Conservation (phyloP, 2,329 filamentous ascomycete genomes). For the Madurella mycetomatis region DNA sequence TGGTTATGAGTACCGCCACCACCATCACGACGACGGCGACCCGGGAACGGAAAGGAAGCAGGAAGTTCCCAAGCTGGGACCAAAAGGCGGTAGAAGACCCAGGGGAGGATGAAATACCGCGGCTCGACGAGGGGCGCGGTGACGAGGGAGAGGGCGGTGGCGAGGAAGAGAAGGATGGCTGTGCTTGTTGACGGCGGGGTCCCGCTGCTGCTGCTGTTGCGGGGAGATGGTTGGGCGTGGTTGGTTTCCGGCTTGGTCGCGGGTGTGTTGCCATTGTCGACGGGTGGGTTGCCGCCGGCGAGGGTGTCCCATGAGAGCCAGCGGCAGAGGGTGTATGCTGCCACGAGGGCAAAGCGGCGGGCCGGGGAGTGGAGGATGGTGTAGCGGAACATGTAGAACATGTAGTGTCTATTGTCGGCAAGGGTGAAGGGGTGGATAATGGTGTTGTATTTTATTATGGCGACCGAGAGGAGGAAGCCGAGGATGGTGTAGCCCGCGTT, state of each 20-base stretch:
- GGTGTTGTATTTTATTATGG: slow-evolving; percentile 74
- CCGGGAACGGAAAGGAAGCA: not conserved
- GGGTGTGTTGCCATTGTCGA: not conserved
- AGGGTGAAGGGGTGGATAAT: slow-evolving; percentile 93
- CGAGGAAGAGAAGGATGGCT: slow-evolving; percentile 55
- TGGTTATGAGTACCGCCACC: too few species aligned
- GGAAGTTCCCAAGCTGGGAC: slow-evolving; percentile 50
- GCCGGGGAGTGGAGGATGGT: slow-evolving; percentile 63
- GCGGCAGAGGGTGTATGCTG: slow-evolving; percentile 65
- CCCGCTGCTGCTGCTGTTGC: not conserved
- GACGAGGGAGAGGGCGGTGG: slow-evolving; percentile 73
- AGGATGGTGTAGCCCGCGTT: slow-evolving; percentile 34
- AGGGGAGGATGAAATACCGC: slow-evolving; percentile 91
- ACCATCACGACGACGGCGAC: not conserved
- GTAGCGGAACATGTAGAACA: slow-evolving; percentile 92
- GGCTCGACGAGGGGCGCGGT: slow-evolving; percentile 93
- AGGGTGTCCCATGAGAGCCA: slow-evolving; percentile 57
- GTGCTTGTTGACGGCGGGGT: slow-evolving; percentile 40
- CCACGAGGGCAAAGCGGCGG: slow-evolving; percentile 63
- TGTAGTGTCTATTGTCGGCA: slow-evolving; percentile 94
- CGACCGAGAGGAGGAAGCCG: slow-evolving; percentile 36
- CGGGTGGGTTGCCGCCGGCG: not conserved
- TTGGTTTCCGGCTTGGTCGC: not conserved
- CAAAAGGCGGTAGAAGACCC: slow-evolving; percentile 86
- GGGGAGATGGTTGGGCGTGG: not conserved